Conservation (phyloP, 495 filamentous ascomycete genomes). For the Aspergillus bridgeri region DNA sequence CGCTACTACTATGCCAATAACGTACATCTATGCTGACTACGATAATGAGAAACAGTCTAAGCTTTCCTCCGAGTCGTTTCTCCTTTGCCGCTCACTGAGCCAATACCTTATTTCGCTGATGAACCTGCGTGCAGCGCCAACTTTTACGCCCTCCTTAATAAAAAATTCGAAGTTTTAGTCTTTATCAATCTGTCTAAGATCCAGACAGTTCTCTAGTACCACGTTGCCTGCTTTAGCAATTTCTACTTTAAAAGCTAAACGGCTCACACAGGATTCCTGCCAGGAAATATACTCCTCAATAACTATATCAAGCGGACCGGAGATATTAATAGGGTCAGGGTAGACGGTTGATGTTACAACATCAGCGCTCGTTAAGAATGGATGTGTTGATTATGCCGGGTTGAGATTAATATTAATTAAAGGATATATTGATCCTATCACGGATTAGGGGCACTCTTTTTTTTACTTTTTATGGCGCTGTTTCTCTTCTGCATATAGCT, state of each 20-base stretch:
- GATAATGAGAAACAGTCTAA: too few relatives aligned
- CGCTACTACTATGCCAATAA: too few relatives aligned
- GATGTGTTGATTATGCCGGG: constrained; percentile 7
- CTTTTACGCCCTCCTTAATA: too few relatives aligned
- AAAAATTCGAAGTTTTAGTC: too few relatives aligned
- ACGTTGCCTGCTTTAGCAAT: too few relatives aligned
- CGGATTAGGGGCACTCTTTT: constrained; percentile 15
- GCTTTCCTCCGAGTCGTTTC: too few relatives aligned
- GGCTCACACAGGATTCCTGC: not conserved
- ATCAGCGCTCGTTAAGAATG: not conserved
- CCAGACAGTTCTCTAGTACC: too few relatives aligned
- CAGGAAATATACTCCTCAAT: constrained; percentile 1
- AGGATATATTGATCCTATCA: constrained; percentile 3
- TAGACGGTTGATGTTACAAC: not conserved
- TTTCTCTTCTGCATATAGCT: constrained; percentile 31
- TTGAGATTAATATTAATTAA: constrained; percentile 25
- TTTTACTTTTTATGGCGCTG: constrained; percentile 20
- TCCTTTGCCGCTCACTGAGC: too few relatives aligned
- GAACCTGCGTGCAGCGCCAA: too few relatives aligned
- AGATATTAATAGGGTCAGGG: not conserved
- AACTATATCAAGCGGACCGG: not conserved
- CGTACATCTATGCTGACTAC: too few relatives aligned
- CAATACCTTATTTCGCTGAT: too few relatives aligned
- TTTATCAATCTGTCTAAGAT: too few relatives aligned
- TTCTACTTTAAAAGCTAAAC: constrained; percentile 13